A percentile compares a stretch with the other conserved stretches of the same genome.
Evolutionary conservation across 352 stramenopile species (phyloP).

Genomic region (Globisporangium orthogonon): DNA sequence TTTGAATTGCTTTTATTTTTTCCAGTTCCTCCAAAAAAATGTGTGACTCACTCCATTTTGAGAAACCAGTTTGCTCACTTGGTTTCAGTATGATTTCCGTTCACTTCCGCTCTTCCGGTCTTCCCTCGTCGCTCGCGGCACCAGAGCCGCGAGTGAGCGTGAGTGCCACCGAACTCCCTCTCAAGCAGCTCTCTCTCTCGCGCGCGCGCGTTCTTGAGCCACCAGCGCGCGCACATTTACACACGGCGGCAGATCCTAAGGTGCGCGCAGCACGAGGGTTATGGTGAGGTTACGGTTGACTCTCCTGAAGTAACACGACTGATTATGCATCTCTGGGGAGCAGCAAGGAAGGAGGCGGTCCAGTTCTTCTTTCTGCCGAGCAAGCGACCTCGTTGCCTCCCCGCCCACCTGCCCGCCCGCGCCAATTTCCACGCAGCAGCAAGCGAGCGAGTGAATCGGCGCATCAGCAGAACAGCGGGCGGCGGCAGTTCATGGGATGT

Average conservation of each 20-base stretch:
- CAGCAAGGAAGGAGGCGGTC: not conserved
- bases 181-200: too few species aligned
- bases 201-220: too few species aligned
- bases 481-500: slow-evolving; percentile 40
- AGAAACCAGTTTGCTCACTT: not conserved
- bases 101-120: not conserved
- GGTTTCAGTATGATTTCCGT: not conserved
- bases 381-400: not conserved
- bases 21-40: too few species aligned
- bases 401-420: too few species aligned
- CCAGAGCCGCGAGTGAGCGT: too few species aligned
- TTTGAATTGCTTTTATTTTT: too few species aligned
- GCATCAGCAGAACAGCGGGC: not conserved
- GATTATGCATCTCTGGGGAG: not conserved
- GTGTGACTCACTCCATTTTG: too few species aligned
- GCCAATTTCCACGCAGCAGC: not conserved
- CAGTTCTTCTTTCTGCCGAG: not conserved
- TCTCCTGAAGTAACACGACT: not conserved
- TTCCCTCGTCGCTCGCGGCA: not conserved
- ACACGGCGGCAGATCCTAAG: too few species aligned
- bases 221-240: too few species aligned
- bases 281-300: not conserved
- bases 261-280: not conserved
- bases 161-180: too few species aligned
- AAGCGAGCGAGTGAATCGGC: too few species aligned